These are phyloP conservation scores for Aspergillus sp. DNA, from an alignment of 2,329 filamentous ascomycete species.

Conservation along the genomic window DNA sequence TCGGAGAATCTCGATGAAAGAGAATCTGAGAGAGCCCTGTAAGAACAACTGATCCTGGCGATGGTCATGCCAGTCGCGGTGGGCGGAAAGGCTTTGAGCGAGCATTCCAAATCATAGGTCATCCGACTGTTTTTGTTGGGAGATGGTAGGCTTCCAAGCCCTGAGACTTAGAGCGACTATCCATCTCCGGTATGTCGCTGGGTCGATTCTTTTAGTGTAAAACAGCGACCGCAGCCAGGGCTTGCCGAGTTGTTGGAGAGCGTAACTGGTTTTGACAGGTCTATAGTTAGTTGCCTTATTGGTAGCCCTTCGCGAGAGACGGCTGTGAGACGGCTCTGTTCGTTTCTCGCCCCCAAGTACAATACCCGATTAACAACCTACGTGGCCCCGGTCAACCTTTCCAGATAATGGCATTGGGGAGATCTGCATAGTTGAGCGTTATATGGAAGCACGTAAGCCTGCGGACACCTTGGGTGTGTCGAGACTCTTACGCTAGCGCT, in stretches of 20 bases:
- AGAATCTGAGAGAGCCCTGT: neutral
- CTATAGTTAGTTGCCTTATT: neutral
- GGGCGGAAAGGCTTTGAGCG: neutral
- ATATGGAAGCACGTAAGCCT: slow-evolving; percentile 1
- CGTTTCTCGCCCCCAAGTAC: neutral
- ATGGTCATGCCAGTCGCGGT: neutral
- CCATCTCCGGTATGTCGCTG: neutral
- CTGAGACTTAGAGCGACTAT: neutral
- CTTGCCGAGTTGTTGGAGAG: neutral
- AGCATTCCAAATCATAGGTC: neutral
- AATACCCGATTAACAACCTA: neutral
- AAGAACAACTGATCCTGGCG: neutral
- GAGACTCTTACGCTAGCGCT: neutral
- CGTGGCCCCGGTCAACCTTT: neutral
- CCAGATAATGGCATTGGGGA: slow-evolving; percentile 2
- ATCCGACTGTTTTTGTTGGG: neutral
- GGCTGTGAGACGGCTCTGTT: neutral
- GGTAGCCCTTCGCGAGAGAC: neutral
- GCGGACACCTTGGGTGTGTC: neutral
- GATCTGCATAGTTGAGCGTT: neutral
- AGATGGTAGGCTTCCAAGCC: neutral
- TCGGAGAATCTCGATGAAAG: neutral
- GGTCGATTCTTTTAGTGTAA: neutral
- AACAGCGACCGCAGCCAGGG: neutral
- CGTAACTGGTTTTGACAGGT: neutral